phyloP scores from a whole-genome alignment of 1,139 yeast species.

The Candida tropicalis region DNA sequence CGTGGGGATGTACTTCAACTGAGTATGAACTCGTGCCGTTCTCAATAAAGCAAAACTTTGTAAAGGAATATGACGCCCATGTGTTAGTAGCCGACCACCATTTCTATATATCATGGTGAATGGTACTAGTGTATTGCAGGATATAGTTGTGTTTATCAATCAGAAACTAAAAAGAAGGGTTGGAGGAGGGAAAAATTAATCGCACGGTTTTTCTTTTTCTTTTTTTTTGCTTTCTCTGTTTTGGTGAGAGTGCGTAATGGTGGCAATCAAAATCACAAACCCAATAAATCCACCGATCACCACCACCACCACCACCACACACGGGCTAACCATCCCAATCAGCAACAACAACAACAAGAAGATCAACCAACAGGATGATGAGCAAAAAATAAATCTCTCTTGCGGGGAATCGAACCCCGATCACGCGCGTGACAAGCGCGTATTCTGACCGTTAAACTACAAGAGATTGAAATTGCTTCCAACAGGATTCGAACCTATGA shows the following conservation, averaged over 20 bases:
- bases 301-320: too few species aligned
- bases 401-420: conserved; percentile 1
- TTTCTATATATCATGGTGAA: conserved; percentile 10
- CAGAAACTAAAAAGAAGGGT: not conserved
- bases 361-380: too few species aligned
- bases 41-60: conserved; percentile 6
- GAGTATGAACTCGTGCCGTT: conserved; percentile 1
- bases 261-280: conserved; percentile 5
- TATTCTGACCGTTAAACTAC: not conserved
- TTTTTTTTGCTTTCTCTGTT: not conserved
- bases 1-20: conserved; percentile 2
- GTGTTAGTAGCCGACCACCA: conserved; percentile 9
- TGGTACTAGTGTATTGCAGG: not conserved
- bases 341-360: too few species aligned
- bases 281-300: too few species aligned
- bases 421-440: not conserved
- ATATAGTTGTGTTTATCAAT: not conserved
- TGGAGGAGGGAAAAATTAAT: not conserved
- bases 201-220: not conserved
- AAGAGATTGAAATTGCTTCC: not conserved
- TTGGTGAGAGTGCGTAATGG: not conserved
- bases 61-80: not conserved
- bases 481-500: conserved; percentile 5
- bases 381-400: not conserved
- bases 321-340: too few species aligned